A percentile compares a stretch with the other conserved stretches of the same genome.
phyloP scores from a whole-genome alignment of 495 filamentous ascomycete genomes.

The Gamarada debralockiae region DNA sequence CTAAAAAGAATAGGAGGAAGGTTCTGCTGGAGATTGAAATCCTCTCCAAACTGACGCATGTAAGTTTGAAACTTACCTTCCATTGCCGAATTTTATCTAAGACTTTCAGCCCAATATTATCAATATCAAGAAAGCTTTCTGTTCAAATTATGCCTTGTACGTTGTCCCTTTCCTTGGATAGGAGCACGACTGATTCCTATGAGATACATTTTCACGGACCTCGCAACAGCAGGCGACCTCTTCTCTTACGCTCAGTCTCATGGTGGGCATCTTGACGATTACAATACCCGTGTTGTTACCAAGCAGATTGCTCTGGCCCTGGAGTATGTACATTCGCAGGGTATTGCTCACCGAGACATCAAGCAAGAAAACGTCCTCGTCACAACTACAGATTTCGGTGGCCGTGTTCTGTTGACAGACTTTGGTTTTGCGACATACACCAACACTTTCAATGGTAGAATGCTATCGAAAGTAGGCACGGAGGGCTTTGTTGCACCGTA shows the following conservation, averaged over 20 bases:
- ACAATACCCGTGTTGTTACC: conserved; percentile 77
- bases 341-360: conserved; percentile 86
- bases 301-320: conserved; percentile 75
- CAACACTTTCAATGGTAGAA: conserved; percentile 21
- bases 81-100: neutral
- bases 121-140: conserved; percentile 49
- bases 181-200: conserved; percentile 1
- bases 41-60: conserved; percentile 56
- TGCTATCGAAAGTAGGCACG: conserved; percentile 58
- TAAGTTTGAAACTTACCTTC: conserved; percentile 29
- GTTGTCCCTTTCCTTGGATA: conserved; percentile 19
- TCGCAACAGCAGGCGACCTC: conserved; percentile 63
- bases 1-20: conserved; percentile 10
- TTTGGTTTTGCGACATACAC: conserved; percentile 57
- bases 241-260: conserved; percentile 47
- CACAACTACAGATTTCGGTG: conserved; percentile 45
- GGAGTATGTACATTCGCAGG: conserved; percentile 74
- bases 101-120: conserved; percentile 56
- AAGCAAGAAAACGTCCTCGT: conserved; percentile 96
- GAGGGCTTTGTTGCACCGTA: conserved; percentile 67
- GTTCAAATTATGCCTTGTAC: conserved; percentile 46
- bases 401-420: conserved; percentile 67
- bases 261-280: conserved; percentile 50
- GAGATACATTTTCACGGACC: conserved; percentile 63
- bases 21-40: conserved; percentile 51